Evolutionary conservation across 805 yeast species (phyloP).

Genomic region (Ogataea minuta): DNA sequence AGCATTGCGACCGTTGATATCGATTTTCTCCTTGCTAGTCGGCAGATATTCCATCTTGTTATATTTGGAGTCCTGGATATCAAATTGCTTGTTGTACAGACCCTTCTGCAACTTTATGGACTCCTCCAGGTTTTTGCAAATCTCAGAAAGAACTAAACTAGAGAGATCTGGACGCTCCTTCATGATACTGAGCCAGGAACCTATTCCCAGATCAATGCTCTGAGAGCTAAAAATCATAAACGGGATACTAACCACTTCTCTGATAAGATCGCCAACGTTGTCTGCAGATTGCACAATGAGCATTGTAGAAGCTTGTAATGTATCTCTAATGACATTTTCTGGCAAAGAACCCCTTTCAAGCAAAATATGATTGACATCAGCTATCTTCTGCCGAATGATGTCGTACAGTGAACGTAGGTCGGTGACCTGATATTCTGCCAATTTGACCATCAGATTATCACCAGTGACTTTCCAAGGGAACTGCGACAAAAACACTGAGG

Average conservation of each 20-base stretch:
- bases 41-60: conserved; percentile 88
- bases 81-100: conserved; percentile 55
- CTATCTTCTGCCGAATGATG: conserved; percentile 13
- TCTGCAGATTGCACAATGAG: conserved; percentile 38
- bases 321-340: conserved; percentile 36
- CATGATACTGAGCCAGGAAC: conserved; percentile 79
- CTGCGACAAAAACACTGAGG: conserved; percentile 74
- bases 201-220: conserved; percentile 61
- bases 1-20: conserved; percentile 49
- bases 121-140: conserved; percentile 65
- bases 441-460: conserved; percentile 34
- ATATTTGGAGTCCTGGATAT: conserved; percentile 58
- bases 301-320: conserved; percentile 43
- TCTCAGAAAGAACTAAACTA: conserved; percentile 61
- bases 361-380: conserved; percentile 7
- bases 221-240: conserved; percentile 61
- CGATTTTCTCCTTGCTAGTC: conserved; percentile 60
- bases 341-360: conserved; percentile 19
- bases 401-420: conserved; percentile 24
- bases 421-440: conserved; percentile 24
- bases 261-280: conserved; percentile 45
- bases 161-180: conserved; percentile 62
- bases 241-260: conserved; percentile 64
- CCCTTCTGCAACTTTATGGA: conserved; percentile 63
- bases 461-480: conserved; percentile 57